Percentiles rank a stretch among this genome's conserved stretches.
Evolutionary conservation across 2,329 filamentous ascomycete species (phyloP).

Genomic region (Corynespora cassiicola): DNA sequence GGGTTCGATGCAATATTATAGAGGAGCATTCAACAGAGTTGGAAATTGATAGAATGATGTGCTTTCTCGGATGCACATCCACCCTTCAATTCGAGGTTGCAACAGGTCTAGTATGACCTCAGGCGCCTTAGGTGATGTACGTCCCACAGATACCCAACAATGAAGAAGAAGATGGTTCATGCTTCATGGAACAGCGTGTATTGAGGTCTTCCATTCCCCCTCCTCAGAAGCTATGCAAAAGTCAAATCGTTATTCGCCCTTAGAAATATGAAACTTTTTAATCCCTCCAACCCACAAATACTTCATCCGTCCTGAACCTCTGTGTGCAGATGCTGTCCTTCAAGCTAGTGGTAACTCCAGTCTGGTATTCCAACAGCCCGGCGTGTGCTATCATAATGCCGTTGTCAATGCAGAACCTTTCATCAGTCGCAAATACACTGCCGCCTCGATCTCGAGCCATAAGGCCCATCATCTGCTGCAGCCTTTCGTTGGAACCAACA

Average conservation of each 20-base stretch:
- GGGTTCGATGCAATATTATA: too few species aligned
- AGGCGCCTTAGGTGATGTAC: too few species aligned
- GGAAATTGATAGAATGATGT: too few species aligned
- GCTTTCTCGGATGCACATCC: too few species aligned
- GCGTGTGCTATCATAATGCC: constrained; percentile 99
- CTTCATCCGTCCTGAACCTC: constrained; percentile 58
- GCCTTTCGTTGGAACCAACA: constrained; percentile 90
- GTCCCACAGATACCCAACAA: too few species aligned
- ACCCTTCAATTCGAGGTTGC: too few species aligned
- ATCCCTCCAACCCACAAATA: constrained; percentile 57
- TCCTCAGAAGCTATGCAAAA: too few species aligned
- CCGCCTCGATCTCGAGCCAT: constrained; percentile 92
- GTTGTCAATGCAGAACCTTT: constrained; percentile 98
- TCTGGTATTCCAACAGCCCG: constrained; percentile 82
- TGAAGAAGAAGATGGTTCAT: too few species aligned
- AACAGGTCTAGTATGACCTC: too few species aligned
- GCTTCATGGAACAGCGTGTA: too few species aligned
- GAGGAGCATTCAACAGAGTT: too few species aligned
- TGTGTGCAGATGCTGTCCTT: constrained; percentile 77
- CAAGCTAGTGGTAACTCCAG: constrained; percentile 77
- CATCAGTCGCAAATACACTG: constrained; percentile 92
- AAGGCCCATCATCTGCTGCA: constrained; percentile 98
- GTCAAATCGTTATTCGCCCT: not conserved
- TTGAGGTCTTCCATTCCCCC: too few species aligned
- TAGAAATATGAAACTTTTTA: constrained; percentile 23